Evolutionary conservation across 768 basidiomycete genomes (phyloP).

Genomic region (Mycena latifolia): DNA sequence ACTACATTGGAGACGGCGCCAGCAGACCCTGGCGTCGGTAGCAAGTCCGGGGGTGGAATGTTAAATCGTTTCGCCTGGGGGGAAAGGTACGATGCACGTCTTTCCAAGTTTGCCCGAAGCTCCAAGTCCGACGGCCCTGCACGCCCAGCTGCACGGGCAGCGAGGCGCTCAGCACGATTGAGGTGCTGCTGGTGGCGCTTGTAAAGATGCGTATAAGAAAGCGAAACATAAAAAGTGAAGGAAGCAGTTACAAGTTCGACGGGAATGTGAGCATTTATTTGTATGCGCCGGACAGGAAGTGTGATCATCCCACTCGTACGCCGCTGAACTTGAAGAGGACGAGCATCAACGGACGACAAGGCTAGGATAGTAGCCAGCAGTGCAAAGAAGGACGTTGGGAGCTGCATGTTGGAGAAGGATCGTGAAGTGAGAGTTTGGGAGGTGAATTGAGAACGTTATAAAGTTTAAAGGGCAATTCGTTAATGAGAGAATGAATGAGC

Average conservation of each 20-base stretch:
- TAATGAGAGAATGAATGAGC: conserved; percentile 26
- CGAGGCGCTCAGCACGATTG: conserved; percentile 34
- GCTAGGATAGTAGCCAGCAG: conserved; percentile 15
- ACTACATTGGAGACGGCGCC: conserved; percentile 2
- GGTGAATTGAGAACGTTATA: conserved; percentile 15
- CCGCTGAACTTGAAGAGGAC: conserved; percentile 10
- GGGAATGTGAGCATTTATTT: conserved; percentile 4
- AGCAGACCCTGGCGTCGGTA: background rate
- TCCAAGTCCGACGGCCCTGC: conserved; percentile 23
- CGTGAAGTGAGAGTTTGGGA: conserved; percentile 1
- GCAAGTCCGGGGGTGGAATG: conserved; percentile 5
- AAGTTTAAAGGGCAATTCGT: conserved; percentile 8
- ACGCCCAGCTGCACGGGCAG: conserved; percentile 23
- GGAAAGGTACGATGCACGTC: conserved; percentile 23
- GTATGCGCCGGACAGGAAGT: conserved; percentile 17
- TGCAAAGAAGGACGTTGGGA: conserved; percentile 18
- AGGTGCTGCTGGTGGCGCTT: conserved; percentile 36
- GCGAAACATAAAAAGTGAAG: too few species aligned
- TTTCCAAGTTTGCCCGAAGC: conserved; percentile 30
- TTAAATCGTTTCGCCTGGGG: conserved; percentile 24
- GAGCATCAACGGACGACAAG: conserved; percentile 23
- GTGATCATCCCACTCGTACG: conserved; percentile 18
- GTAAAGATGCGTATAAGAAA: background rate
- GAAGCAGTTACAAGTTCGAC: conserved; percentile 19
- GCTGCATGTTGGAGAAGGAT: conserved; percentile 23